A percentile compares a stretch with the other conserved stretches of the same genome.
These are phyloP conservation scores for Acanthamoeba royreba DNA, from an alignment of 208 protist genomes.

Conservation along the genomic window DNA sequence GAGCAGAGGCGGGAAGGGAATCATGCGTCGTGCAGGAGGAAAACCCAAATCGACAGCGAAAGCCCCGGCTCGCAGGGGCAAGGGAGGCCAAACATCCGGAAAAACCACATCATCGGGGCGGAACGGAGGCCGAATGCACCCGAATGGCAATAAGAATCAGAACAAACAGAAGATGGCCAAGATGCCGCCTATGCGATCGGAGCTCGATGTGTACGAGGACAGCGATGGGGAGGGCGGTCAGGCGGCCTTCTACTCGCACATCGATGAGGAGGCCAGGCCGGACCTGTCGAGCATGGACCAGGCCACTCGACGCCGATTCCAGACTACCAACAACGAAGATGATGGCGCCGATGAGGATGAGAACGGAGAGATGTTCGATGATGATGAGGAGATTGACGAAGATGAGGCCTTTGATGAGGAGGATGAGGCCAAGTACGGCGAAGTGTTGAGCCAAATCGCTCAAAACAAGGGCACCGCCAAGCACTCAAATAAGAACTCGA, in stretches of 20 bases:
- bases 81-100: too few relatives aligned
- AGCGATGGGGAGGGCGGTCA: constrained; percentile 10
- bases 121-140: too few relatives aligned
- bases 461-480: not conserved
- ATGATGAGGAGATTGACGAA: constrained; percentile 51
- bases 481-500: not conserved
- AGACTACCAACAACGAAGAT: not conserved
- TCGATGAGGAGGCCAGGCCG: not conserved
- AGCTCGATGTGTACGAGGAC: constrained; percentile 17
- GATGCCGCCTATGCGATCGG: not conserved
- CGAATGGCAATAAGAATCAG: not conserved
- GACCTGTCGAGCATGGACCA: not conserved
- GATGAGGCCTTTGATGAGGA: constrained; percentile 50
- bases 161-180: not conserved
- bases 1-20: too few relatives aligned
- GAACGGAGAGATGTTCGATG: not conserved
- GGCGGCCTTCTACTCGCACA: not conserved
- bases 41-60: too few relatives aligned
- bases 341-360: not conserved
- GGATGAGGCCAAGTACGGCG: constrained; percentile 13
- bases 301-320: not conserved
- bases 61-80: too few relatives aligned
- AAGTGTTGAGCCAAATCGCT: not conserved
- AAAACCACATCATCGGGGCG: too few relatives aligned
- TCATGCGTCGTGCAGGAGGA: too few relatives aligned